Base-by-base conservation (phyloP, 768 basidiomycete species). In the Russula earlei region DNA sequence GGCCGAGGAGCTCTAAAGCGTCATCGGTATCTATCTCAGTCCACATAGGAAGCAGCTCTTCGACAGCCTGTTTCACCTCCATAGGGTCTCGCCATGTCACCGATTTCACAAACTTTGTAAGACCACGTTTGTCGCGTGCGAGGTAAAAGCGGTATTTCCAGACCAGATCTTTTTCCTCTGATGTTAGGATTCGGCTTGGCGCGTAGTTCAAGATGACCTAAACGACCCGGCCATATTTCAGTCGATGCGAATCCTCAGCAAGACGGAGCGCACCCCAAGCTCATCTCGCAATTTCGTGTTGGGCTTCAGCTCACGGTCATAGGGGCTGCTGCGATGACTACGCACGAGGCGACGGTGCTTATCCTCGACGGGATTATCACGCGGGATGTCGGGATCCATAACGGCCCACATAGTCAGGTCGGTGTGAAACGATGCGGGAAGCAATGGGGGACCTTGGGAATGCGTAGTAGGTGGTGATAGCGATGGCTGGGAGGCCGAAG, bases 71-170 rank as follows among this genome's bases (percentile, higher is more conserved):
- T 67, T 94, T 95, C 24, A 96, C 93, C 71, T 99, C 96, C 10
- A 87, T 87, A 0, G 87, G 82, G 68, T 99, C 96, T 37, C 92
- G 78, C 96, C 96, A 98, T 19, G 94, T 92, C 36, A 99, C 96
- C 29, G 91, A 92, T 69, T 91, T 97, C 51, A 99, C 77, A 71
- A 99, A 99, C 68, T 99, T 99, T 33, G 95, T 98, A 38, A 98
- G 77, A 2, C 94, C 93, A 10, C 89, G 84, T 70, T 91, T 94
- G 68, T 94, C 91, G 33, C 92, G 75, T 3, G 85, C 82, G 11
- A 99, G 83, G 62, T 96, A 98, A 72, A 97, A 99, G n/a, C 96
- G 82, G 77, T 95, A 99, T 68, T 95, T 94, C 96, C 96, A 99
- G 37, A 98, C 84, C 40, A 94, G 74, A 63, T 98, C 95, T 66